Evolutionary conservation across 108 stramenopile species (phyloP).

Genomic region (Cyclotella kingstonii): DNA sequence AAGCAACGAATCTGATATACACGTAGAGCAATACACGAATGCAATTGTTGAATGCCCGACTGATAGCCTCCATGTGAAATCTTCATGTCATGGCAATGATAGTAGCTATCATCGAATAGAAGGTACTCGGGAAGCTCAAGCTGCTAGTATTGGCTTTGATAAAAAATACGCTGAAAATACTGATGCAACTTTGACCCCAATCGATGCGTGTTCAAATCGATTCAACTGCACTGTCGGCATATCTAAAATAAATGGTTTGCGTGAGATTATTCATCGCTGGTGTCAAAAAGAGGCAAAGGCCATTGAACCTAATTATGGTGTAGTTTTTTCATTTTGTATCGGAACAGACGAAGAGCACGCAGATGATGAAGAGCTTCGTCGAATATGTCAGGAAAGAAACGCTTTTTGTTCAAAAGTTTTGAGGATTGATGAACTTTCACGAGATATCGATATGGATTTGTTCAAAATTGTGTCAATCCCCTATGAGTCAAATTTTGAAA

Average conservation of each 20-base stretch:
- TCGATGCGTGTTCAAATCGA: not conserved
- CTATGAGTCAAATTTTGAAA: slow-evolving; percentile 2
- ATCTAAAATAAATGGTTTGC: slow-evolving; percentile 13
- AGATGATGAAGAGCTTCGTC: slow-evolving; percentile 4
- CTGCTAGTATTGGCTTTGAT: too few species aligned
- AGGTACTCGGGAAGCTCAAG: too few species aligned
- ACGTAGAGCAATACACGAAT: too few species aligned
- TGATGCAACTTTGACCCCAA: not conserved
- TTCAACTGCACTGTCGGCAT: slow-evolving; percentile 6
- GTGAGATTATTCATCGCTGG: slow-evolving; percentile 10
- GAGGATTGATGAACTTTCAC: not conserved
- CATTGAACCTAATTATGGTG: slow-evolving; percentile 13
- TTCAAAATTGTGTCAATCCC: slow-evolving; percentile 2
- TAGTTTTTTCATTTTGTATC: slow-evolving; percentile 13
- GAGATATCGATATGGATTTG: slow-evolving; percentile 14
- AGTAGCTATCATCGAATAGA: too few species aligned
- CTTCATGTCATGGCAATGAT: too few species aligned
- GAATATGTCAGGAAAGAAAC: not conserved
- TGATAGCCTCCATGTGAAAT: too few species aligned
- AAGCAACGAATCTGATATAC: too few species aligned
- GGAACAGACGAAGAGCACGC: not conserved
- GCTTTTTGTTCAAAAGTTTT: slow-evolving; percentile 14
- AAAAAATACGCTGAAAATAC: too few species aligned
- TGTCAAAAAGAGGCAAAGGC: slow-evolving; percentile 1
- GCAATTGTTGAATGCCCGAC: too few species aligned